These are phyloP conservation scores for Cystofilobasidium macerans DNA, from an alignment of 768 basidiomycete genomes.

Conservation along the genomic window DNA sequence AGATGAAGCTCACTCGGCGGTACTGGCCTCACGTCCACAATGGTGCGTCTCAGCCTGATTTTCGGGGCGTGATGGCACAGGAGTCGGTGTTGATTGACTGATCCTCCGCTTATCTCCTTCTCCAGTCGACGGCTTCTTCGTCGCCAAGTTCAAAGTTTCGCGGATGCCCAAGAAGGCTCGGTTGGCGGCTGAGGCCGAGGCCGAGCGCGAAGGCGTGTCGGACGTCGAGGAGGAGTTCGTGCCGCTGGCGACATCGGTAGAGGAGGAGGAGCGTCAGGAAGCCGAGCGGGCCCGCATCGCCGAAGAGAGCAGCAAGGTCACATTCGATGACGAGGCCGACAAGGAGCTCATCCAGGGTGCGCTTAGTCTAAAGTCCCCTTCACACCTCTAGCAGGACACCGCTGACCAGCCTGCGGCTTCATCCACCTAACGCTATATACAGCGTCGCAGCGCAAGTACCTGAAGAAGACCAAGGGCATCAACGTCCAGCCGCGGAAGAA, in stretches of 20 bases:
- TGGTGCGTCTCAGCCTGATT: slow-evolving; percentile 36
- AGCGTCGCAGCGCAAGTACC: slow-evolving; percentile 40
- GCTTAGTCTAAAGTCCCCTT: slow-evolving; percentile 40
- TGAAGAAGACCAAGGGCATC: slow-evolving; percentile 43
- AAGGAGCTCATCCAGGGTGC: slow-evolving; percentile 64
- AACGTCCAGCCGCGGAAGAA: slow-evolving; percentile 26
- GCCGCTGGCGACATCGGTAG: slow-evolving; percentile 30
- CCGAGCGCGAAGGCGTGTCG: slow-evolving; percentile 34
- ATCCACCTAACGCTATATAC: slow-evolving; percentile 34
- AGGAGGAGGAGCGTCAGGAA: slow-evolving; percentile 35
- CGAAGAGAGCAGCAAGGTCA: slow-evolving; percentile 37
- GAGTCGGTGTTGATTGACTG: too few relatives aligned
- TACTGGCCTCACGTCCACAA: slow-evolving; percentile 97
- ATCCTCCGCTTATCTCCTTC: too few relatives aligned
- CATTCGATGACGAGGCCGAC: slow-evolving; percentile 69
- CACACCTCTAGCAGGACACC: slow-evolving; percentile 26
- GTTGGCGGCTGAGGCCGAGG: slow-evolving; percentile 35
- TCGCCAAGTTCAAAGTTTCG: slow-evolving; percentile 95
- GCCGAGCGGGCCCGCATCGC: slow-evolving; percentile 37
- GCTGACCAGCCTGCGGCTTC: slow-evolving; percentile 25
- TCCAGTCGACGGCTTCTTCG: slow-evolving; percentile 91
- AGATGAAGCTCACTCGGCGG: slow-evolving; percentile 66
- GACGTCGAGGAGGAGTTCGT: slow-evolving; percentile 33
- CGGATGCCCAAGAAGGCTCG: slow-evolving; percentile 50
- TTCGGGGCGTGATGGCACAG: too few relatives aligned